Percentiles rank a stretch among this genome's conserved stretches.
phyloP scores from a whole-genome alignment of 2,329 filamentous ascomycete genomes.

The Aspergillus jensenii region DNA sequence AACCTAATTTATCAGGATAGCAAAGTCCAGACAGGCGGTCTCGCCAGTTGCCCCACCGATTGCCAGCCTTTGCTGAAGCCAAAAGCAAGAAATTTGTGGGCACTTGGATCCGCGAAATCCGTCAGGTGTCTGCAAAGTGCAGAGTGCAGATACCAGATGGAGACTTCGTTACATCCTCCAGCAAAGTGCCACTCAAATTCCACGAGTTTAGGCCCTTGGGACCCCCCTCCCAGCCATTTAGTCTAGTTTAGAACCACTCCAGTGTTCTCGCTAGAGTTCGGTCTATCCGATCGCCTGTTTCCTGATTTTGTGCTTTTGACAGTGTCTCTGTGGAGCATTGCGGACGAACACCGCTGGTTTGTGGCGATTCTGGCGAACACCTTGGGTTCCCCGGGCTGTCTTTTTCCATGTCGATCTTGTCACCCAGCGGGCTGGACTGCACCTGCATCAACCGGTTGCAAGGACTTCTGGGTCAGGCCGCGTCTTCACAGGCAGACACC shows the following conservation, averaged over 20 bases:
- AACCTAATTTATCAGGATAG: slow-evolving; percentile 14
- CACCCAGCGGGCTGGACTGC: slow-evolving; percentile 12
- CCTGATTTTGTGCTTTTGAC: slow-evolving; percentile 4
- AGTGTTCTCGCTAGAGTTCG: background rate
- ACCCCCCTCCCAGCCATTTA: background rate
- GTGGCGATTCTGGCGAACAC: slow-evolving; percentile 20
- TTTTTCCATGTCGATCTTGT: slow-evolving; percentile 14
- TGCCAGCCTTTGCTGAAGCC: slow-evolving; percentile 2
- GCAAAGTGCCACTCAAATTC: background rate
- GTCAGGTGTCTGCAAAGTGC: background rate
- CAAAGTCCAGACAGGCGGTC: slow-evolving; percentile 8
- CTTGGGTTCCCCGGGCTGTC: slow-evolving; percentile 14
- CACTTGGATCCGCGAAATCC: slow-evolving; percentile 7
- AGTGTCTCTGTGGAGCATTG: slow-evolving; percentile 15
- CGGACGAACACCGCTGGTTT: slow-evolving; percentile 6
- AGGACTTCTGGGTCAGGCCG: slow-evolving; percentile 8
- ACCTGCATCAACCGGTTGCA: slow-evolving; percentile 11
- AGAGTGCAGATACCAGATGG: too few relatives aligned
- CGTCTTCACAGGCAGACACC: slow-evolving; percentile 5
- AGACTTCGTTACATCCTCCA: too few relatives aligned
- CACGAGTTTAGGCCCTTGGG: slow-evolving; percentile 8
- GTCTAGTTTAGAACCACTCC: background rate
- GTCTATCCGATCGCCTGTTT: slow-evolving; percentile 9
- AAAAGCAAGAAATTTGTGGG: slow-evolving; percentile 14
- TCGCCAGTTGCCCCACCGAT: slow-evolving; percentile 8